Conservation (phyloP, 106 monocot genomes). For the Amphibolis antarctica region DNA sequence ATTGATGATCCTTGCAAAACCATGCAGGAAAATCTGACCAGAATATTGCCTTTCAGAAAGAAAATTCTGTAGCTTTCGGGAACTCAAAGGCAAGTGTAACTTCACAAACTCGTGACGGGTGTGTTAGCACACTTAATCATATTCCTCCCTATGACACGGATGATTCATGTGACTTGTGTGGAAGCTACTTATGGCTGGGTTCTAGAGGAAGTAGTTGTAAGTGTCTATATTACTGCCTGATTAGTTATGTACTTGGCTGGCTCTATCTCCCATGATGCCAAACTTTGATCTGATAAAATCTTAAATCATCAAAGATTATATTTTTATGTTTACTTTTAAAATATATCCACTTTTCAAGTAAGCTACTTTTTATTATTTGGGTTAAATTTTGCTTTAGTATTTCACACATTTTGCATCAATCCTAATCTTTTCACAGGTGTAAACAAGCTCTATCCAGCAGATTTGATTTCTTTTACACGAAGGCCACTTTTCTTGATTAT, state of each 20-base stretch:
- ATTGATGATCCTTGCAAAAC: slow-evolving; percentile 7
- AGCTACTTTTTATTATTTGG: background rate
- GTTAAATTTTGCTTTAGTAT: background rate
- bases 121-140: slow-evolving; percentile 12
- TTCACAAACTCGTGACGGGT: slow-evolving; percentile 14
- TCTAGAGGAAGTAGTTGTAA: slow-evolving; percentile 63
- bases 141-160: slow-evolving; percentile 5
- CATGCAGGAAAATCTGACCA: slow-evolving; percentile 48
- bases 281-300: background rate
- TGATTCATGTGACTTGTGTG: slow-evolving; percentile 15
- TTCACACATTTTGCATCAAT: background rate
- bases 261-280: no score
- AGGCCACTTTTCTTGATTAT: slow-evolving; percentile 84
- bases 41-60: slow-evolving; percentile 29
- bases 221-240: background rate
- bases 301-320: background rate
- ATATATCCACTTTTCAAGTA: no score
- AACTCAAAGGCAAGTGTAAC: slow-evolving; percentile 13
- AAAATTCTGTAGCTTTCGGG: slow-evolving; percentile 17
- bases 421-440: slow-evolving; percentile 32
- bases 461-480: slow-evolving; percentile 89
- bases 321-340: background rate
- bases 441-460: slow-evolving; percentile 73
- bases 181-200: slow-evolving; percentile 43
- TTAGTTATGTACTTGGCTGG: background rate